Evolutionary conservation across 805 yeast species (phyloP).

Genomic region (Candida ovalis): DNA sequence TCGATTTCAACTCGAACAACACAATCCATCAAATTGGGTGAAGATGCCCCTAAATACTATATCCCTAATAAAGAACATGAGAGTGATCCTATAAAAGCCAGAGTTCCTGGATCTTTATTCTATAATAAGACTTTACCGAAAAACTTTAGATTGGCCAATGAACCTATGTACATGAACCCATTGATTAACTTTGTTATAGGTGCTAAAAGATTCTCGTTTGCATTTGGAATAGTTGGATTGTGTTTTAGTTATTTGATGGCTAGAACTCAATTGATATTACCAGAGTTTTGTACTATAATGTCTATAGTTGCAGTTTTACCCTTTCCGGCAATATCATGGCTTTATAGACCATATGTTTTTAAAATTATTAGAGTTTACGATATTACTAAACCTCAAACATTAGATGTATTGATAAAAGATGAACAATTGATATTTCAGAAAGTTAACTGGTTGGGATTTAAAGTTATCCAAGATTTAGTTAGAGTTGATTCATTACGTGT

Average conservation of each 20-base stretch:
- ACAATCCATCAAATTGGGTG: conserved; percentile 27
- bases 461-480: conserved; percentile 59
- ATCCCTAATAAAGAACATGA: conserved; percentile 23
- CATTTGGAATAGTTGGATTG: conserved; percentile 56
- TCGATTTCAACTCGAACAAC: not conserved
- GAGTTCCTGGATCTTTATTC: conserved; percentile 31
- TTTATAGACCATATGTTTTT: conserved; percentile 64
- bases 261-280: conserved; percentile 51
- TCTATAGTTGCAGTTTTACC: conserved; percentile 47
- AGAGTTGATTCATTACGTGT: conserved; percentile 44
- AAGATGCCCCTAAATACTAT: conserved; percentile 25
- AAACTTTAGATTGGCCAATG: conserved; percentile 51
- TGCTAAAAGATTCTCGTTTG: conserved; percentile 57
- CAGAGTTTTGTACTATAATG: conserved; percentile 39
- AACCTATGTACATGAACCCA: conserved; percentile 64
- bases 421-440: conserved; percentile 69
- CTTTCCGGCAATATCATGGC: conserved; percentile 52
- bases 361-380: conserved; percentile 69
- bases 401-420: conserved; percentile 54
- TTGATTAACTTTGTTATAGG: conserved; percentile 57
- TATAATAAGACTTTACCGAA: conserved; percentile 38
- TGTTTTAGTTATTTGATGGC: conserved; percentile 59
- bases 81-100: conserved; percentile 19
- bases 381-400: conserved; percentile 57
- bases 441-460: conserved; percentile 62